Evolutionary conservation across 2,329 filamentous ascomycete genomes (phyloP).

Genomic region (Beauveria pseudobassiana): DNA sequence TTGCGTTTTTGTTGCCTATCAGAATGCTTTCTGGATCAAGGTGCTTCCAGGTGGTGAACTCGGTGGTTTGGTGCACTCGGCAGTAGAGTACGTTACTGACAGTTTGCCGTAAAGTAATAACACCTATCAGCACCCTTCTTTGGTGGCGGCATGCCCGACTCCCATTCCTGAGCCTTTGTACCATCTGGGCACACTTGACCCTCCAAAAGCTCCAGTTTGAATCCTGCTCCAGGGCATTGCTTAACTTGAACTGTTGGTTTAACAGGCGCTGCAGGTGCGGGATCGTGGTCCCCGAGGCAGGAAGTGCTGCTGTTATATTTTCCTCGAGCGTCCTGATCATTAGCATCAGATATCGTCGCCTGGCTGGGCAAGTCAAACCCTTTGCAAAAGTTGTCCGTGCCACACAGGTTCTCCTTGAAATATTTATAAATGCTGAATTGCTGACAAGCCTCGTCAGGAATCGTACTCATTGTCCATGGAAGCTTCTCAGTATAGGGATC

Average conservation of each 20-base stretch:
- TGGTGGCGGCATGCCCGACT: background rate
- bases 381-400: background rate
- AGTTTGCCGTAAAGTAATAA: background rate
- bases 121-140: background rate
- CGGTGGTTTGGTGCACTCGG: background rate
- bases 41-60: background rate
- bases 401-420: background rate
- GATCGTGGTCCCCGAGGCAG: background rate
- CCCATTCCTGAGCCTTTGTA: background rate
- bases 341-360: background rate
- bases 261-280: background rate
- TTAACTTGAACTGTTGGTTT: background rate
- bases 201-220: background rate
- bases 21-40: background rate
- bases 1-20: background rate
- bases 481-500: background rate
- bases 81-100: background rate
- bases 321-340: background rate
- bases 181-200: background rate
- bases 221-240: background rate
- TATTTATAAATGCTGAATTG: too few relatives aligned
- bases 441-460: background rate
- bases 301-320: background rate
- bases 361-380: background rate
- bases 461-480: background rate